Base-by-base conservation (phyloP, 176 grass and related monocot genomes). In the Aegilops tauschii region DNA sequence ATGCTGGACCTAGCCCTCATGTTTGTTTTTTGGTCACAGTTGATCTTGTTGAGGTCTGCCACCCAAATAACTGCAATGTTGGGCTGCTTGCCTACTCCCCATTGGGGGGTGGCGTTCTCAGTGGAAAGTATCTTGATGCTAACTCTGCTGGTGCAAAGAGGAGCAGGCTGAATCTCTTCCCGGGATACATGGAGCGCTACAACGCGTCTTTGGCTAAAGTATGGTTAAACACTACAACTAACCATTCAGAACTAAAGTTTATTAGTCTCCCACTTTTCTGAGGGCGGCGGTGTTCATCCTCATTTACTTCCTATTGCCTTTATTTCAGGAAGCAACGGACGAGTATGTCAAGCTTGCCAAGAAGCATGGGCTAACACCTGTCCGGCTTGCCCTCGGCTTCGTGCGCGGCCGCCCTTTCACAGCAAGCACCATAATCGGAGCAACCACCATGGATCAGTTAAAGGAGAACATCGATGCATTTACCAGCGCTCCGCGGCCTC, bases 21-120 rank as follows among this genome's bases (percentile, higher is more conserved):
- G 20, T 20, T 69, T 54, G 23, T 85, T 83, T 10, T 69, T 69
- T 88, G 21, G 35, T 77, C 81, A 63, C 83, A 98, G 96, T 94
- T 88, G 96, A 98, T 88, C 96, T 98, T 86, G 93, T 89, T 74
- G 96, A 98, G 88, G 96, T 94, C 67, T 98, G 96, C 77, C 93
- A 98, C 30, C 93, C 91, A 31, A 98, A 94, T 79, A 92, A 98
- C 68, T 95, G 90, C 75, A 98, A 98, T 59, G 35, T 98, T 66
- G 96, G 89, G 61, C 75, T 98, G 44, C 93, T 98, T 84, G 93
- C 96, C n/a, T 95, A 93, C 85, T 98, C 96, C 6, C 96, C 96
- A 25, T 82, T 98, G 73, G 90, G 86, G 83, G 90, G 93, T 12
- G 95, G 95, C 14, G 93, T 93, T 87, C 96, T 98, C 14, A 91